phyloP scores from a whole-genome alignment of 306 rosid species.

The Acacia acuminata region DNA sequence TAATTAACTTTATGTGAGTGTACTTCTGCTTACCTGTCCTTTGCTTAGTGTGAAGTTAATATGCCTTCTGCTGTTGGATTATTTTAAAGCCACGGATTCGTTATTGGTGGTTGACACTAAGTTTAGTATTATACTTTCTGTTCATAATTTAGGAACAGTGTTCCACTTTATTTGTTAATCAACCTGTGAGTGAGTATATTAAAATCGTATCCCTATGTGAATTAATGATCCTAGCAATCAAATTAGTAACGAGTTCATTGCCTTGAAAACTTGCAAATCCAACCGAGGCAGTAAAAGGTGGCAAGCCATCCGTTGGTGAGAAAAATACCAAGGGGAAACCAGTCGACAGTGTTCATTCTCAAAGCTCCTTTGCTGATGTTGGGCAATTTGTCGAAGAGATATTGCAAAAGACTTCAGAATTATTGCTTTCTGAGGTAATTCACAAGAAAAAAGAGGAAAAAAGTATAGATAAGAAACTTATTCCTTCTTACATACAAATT shows the following conservation, averaged over 20 bases:
- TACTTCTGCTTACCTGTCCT: not conserved
- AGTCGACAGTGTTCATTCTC: slow-evolving; percentile 35
- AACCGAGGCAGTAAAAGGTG: slow-evolving; percentile 49
- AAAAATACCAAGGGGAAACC: slow-evolving; percentile 54
- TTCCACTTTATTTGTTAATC: slow-evolving; percentile 13
- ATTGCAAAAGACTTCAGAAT: slow-evolving; percentile 64
- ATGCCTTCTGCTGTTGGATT: not conserved
- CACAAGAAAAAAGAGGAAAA: not conserved
- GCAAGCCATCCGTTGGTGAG: slow-evolving; percentile 43
- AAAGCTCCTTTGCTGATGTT: slow-evolving; percentile 56
- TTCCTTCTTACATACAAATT: slow-evolving; percentile 15
- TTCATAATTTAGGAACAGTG: not conserved
- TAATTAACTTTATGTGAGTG: not conserved
- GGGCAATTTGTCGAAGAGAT: slow-evolving; percentile 76
- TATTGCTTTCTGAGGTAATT: slow-evolving; percentile 76
- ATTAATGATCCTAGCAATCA: not conserved
- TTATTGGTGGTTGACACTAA: slow-evolving; percentile 1
- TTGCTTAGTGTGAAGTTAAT: not conserved
- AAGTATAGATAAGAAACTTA: not conserved
- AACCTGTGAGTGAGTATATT: not conserved
- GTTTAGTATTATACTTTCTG: slow-evolving; percentile 5
- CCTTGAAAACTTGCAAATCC: slow-evolving; percentile 13
- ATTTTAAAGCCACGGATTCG: not conserved
- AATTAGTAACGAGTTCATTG: not conserved
- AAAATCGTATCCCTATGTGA: slow-evolving; percentile 4